phyloP scores from a whole-genome alignment of 805 yeast species.

The Pichia nakasei region DNA sequence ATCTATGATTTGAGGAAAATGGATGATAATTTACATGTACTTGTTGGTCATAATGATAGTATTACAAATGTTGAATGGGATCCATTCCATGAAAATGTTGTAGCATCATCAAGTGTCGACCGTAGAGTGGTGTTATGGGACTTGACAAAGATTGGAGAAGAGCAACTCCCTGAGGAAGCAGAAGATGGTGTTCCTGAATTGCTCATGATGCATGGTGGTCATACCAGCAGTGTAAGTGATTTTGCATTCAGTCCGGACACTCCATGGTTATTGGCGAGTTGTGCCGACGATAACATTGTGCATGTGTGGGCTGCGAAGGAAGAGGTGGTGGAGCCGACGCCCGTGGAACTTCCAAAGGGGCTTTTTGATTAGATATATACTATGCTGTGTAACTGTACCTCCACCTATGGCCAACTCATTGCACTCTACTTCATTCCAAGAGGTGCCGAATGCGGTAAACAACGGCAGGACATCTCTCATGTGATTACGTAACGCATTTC shows the following conservation, averaged over 20 bases:
- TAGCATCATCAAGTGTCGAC: conserved; percentile 72
- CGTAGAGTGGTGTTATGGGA: conserved; percentile 80
- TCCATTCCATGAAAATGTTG: conserved; percentile 65
- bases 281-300: conserved; percentile 52
- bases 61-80: conserved; percentile 72
- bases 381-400: too few species aligned
- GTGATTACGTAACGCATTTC: too few species aligned
- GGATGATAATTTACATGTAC: conserved; percentile 46
- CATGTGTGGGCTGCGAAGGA: conserved; percentile 45
- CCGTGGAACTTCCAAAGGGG: background rate
- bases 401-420: too few species aligned
- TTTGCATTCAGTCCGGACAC: conserved; percentile 59
- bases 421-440: too few species aligned
- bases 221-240: conserved; percentile 68
- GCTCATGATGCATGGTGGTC: conserved; percentile 90
- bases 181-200: conserved; percentile 88
- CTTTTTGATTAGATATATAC: too few species aligned
- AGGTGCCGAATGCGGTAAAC: too few species aligned
- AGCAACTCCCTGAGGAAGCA: conserved; percentile 77
- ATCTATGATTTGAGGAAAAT: conserved; percentile 50
- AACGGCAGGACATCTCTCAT: too few species aligned
- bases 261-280: conserved; percentile 70
- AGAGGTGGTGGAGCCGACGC: background rate
- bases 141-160: conserved; percentile 68
- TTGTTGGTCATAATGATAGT: conserved; percentile 72